phyloP scores from a whole-genome alignment of 768 basidiomycete genomes.

The Kondoa subrosea region DNA sequence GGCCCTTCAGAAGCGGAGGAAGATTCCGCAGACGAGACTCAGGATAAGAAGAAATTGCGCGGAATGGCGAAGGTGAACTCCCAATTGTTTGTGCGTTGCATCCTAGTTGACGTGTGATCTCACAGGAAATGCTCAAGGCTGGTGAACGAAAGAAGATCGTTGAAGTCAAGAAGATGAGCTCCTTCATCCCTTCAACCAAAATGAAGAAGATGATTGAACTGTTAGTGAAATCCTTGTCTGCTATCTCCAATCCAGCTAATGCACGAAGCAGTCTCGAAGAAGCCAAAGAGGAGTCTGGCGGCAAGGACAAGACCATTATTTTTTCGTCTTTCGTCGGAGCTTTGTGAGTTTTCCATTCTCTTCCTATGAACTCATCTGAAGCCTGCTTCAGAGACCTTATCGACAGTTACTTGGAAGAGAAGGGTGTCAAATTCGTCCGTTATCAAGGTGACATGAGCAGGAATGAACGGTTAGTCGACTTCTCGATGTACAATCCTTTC shows the following conservation, averaged over 20 bases:
- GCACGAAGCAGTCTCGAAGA: not conserved
- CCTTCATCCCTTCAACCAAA: not conserved
- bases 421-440: conserved; percentile 27
- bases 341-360: no score
- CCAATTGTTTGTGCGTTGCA: no score
- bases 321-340: no score
- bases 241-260: no score
- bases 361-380: not conserved
- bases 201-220: not conserved
- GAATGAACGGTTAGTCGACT: no score
- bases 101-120: no score
- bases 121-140: not conserved
- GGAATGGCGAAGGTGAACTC: not conserved
- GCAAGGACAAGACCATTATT: not conserved
- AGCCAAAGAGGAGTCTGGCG: not conserved
- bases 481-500: no score
- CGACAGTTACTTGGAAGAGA: conserved; percentile 41
- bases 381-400: not conserved
- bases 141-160: not conserved
- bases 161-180: not conserved
- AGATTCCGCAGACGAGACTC: not conserved
- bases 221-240: no score
- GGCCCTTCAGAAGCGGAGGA: not conserved
- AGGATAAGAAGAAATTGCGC: not conserved
- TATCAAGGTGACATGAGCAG: conserved; percentile 33